Base-by-base conservation (phyloP, 164 flowering plant species). In the Umbellularia californica region DNA sequence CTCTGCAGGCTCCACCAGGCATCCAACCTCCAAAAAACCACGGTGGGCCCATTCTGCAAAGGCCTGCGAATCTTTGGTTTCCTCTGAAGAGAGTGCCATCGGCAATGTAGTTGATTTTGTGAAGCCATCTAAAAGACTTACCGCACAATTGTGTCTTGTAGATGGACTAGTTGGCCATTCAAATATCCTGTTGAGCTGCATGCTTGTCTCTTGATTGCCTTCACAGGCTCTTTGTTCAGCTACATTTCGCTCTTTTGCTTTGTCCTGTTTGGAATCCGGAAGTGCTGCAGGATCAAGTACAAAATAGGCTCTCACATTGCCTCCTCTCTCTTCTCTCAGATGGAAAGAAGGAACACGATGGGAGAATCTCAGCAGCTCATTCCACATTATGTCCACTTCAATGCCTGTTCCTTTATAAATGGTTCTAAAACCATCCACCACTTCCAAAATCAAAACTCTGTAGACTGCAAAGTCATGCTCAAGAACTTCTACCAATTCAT, bases 341-440 rank as follows among this genome's bases (percentile, higher is more conserved):
- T 24, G 78, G 77, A 83, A 79, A 60, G 90, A 85, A 69, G 89
- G 90, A 77, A 86, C 72, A 75, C 70, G 86, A 58, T 88, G 90
- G 19, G 89, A 87, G 73, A 88, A 87, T 71, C 86, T 83, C 23
- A 65, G 65, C 58, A 79, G 35, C 28, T 87, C 84, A 12, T 17
- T 28, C 58, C 47, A 65, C 10, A 83, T 72, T 66, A 86, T 73
- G 10, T 70, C 83, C 58, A 74, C 3, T 4, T 69, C 20, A 19
- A 28, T 20, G 69, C 58, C 64, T 14, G 60, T 17, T 22, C 52
- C 28, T 68, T 47, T 81, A 72, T 75, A 88, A 33, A 87, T 74
- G 9, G 82, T 41, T 30, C 68, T 68, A 24, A 55, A 81, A 35
- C 83, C 83, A 50, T 62, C 70, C 25, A 79, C 74, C 58, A 28